Evolutionary conservation across 139 green algal genomes (phyloP).

Genomic region (Diplosphaera chodatii): DNA sequence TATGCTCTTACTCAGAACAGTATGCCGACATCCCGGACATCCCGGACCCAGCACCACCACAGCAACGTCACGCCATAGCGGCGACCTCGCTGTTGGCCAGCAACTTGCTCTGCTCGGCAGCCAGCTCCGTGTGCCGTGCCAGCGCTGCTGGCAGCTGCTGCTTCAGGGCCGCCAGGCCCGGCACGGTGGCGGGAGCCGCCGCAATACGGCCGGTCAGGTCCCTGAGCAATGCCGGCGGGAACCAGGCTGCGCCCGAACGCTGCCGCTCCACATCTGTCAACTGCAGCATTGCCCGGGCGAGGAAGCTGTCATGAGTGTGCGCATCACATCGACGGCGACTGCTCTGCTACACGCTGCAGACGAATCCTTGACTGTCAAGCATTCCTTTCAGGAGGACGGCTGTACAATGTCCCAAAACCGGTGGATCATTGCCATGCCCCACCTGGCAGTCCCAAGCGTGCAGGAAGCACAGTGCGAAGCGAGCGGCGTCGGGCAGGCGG

Average conservation of each 20-base stretch:
- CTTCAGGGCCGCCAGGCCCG: not conserved
- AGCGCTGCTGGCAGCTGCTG: not conserved
- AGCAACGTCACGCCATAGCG: not conserved
- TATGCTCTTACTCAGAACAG: no score
- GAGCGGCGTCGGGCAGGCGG: constrained; percentile 25
- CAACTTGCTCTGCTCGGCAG: not conserved
- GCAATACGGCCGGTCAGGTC: constrained; percentile 11
- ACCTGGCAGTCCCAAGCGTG: constrained; percentile 4
- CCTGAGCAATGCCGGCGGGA: constrained; percentile 18
- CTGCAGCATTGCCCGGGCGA: not conserved
- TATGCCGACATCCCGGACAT: no score
- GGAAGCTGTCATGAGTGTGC: no score
- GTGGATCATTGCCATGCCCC: no score
- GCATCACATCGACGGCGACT: no score
- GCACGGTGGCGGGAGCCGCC: not conserved
- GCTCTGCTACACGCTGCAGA: no score
- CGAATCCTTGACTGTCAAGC: no score
- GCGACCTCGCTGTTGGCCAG: not conserved
- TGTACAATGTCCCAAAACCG: no score
- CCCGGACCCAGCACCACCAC: no score
- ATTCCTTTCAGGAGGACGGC: no score
- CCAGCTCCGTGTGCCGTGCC: not conserved
- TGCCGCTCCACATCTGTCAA: constrained; percentile 3
- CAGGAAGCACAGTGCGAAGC: constrained; percentile 22
- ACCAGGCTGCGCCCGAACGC: constrained; percentile 1